A percentile compares a stretch with the other conserved stretches of the same genome.
Evolutionary conservation across 495 filamentous ascomycete species (phyloP).

Genomic region (Podospora appendiculata): DNA sequence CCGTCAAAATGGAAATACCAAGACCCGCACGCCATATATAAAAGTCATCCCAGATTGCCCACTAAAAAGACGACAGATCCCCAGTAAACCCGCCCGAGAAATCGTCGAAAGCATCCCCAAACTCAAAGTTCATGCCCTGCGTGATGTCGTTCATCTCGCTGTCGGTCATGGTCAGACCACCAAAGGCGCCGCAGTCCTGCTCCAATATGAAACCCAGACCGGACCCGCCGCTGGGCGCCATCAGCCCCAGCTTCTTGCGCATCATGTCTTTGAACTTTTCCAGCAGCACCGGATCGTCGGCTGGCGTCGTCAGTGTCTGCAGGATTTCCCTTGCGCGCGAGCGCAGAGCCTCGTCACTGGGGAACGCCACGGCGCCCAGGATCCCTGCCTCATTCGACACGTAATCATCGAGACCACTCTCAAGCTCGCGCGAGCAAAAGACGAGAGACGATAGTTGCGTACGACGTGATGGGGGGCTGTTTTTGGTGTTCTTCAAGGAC

Average conservation of each 20-base stretch:
- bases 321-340: conserved; percentile 36
- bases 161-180: conserved; percentile 22
- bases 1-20: too few species aligned
- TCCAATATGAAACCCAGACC: background rate
- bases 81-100: background rate
- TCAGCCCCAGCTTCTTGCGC: conserved; percentile 7
- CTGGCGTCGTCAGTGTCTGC: conserved; percentile 30
- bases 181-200: conserved; percentile 11
- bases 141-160: conserved; percentile 32
- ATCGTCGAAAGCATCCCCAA: conserved; percentile 4
- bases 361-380: conserved; percentile 17
- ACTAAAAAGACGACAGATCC: too few species aligned
- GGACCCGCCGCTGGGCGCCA: background rate
- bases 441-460: conserved; percentile 30
- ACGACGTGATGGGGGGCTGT: background rate
- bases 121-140: conserved; percentile 29
- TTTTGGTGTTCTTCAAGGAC: background rate
- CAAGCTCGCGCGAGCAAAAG: conserved; percentile 47
- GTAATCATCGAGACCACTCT: conserved; percentile 35
- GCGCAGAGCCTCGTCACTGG: conserved; percentile 31
- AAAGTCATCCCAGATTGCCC: too few species aligned
- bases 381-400: conserved; percentile 21
- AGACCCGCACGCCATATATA: too few species aligned
- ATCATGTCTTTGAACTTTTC: conserved; percentile 40
- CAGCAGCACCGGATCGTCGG: conserved; percentile 40